Evolutionary conservation across 2,329 filamentous ascomycete genomes (phyloP), one percentile per base, ranked within the genome.

Genomic region (Ophiosphaerella korrae): DNA sequence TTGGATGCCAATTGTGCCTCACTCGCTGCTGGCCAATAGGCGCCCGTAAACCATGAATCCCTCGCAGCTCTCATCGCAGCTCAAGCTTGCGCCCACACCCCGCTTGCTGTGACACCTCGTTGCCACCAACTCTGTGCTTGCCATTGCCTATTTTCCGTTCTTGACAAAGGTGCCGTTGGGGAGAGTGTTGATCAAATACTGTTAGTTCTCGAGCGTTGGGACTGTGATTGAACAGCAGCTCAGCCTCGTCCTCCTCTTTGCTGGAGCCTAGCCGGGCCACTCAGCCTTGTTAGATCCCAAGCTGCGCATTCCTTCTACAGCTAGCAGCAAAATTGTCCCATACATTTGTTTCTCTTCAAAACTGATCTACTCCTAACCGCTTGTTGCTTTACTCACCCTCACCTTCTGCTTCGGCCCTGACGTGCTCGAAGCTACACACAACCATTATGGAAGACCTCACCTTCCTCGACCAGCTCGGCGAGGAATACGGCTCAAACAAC

Each of bases 361-460:
- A 14, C 36, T 23, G 3, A 32, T 9, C 34, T 34, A 43, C 14
- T 23, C 33, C 23, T 39, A 34, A 24, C 14, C 35, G 26, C 39
- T 36, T 29, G 16, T 18, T 34, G 37, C 26, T 37, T 29, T 44
- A 14, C 12, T 53, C 52, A 32, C 24, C 45, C 46, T 37, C 13
- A 8, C 35, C 42, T 38, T 34, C 29, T 39, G 32, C 16, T 38
- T 37, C 31, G 21, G 36, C 35, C 26, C 11, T 34, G 8, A 32
- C 23, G n/a, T 32, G n/a, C 18, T 23, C 18, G 34, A 13, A 32
- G 35, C 34, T 31, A 12, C 38, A 37, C 32, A 16, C 39, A 50
- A 24, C 43, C 55, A 55, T 43, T 26, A 66, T 63, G 60, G 57
- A 66, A 49, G 58, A 62, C 45, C 56, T 66, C 46, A 48, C 47